phyloP scores from a whole-genome alignment of 2,329 filamentous ascomycete species.

The Alternaria atra region DNA sequence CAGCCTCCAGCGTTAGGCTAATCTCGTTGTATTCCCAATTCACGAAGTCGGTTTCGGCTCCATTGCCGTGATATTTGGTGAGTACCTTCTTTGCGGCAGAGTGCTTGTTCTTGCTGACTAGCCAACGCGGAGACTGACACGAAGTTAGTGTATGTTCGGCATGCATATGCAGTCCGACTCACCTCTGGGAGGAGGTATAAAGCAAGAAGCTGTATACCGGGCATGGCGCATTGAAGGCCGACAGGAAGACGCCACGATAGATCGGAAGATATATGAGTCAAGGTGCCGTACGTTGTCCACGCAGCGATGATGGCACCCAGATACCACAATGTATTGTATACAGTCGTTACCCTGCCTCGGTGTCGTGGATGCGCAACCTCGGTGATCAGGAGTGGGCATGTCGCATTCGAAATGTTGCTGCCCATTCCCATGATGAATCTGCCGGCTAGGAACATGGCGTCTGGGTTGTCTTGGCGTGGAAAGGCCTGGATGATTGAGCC shows the following conservation, averaged over 20 bases:
- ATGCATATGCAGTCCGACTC: conserved; percentile 44
- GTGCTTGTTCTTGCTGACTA: conserved; percentile 21
- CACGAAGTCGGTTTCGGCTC: conserved; percentile 22
- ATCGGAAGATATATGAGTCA: neutral
- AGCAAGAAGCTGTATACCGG: neutral
- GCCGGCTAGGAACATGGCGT: neutral
- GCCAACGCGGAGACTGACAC: conserved; percentile 62
- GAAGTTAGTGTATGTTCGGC: conserved; percentile 66
- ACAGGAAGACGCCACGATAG: conserved; percentile 37
- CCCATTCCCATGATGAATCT: neutral
- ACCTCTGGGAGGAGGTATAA: neutral
- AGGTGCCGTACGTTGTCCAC: conserved; percentile 30
- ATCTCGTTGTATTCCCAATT: conserved; percentile 28
- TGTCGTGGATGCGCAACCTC: conserved; percentile 68
- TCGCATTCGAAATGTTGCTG: conserved; percentile 54
- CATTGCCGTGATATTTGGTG: conserved; percentile 25
- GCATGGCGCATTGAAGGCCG: conserved; percentile 58
- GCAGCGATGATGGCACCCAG: conserved; percentile 32
- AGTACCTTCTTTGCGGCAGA: conserved; percentile 15
- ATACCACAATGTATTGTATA: conserved; percentile 57
- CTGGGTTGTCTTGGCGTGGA: conserved; percentile 34
- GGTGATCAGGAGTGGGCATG: conserved; percentile 63
- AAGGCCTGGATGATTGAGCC: conserved; percentile 58
- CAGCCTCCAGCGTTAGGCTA: conserved; percentile 6
- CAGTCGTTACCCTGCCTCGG: conserved; percentile 65